Conservation (phyloP, 345 rosid genomes). For the Lumnitzera racemosa region DNA sequence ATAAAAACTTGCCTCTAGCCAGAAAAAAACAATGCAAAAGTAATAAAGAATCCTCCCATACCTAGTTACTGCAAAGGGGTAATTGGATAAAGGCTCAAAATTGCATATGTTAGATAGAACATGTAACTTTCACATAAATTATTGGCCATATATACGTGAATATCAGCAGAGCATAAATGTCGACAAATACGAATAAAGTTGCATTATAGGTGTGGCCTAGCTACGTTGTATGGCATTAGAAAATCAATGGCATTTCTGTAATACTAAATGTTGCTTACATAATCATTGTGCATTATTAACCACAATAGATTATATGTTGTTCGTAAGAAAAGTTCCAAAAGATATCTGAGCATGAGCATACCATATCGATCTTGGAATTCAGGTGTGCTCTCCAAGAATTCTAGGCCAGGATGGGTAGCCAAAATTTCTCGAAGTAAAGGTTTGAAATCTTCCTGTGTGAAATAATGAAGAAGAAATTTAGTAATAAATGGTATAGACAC, state of each 20-base stretch:
- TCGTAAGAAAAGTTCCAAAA: neutral
- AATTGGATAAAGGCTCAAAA: too few relatives aligned
- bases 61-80: too few relatives aligned
- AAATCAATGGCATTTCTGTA: neutral
- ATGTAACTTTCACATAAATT: too few relatives aligned
- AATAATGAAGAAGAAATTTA: slow-evolving; percentile 10
- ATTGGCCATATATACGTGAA: too few relatives aligned
- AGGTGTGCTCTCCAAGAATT: slow-evolving; percentile 66
- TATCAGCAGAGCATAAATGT: too few relatives aligned
- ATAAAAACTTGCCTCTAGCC: too few relatives aligned
- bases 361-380: slow-evolving; percentile 95
- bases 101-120: too few relatives aligned
- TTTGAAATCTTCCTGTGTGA: slow-evolving; percentile 69
- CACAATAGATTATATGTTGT: neutral
- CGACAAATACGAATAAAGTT: too few relatives aligned
- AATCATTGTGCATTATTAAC: neutral
- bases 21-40: too few relatives aligned
- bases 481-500: neutral
- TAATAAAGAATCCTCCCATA: too few relatives aligned
- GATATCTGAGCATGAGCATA: slow-evolving; percentile 17
- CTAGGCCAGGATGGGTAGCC: slow-evolving; percentile 78
- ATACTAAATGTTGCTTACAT: too few relatives aligned
- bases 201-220: neutral
- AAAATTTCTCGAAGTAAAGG: slow-evolving; percentile 77
- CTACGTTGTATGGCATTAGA: neutral